These are phyloP conservation scores for Yarrowia alimentaria DNA, from an alignment of 805 yeast genomes.

Conservation along the genomic window DNA sequence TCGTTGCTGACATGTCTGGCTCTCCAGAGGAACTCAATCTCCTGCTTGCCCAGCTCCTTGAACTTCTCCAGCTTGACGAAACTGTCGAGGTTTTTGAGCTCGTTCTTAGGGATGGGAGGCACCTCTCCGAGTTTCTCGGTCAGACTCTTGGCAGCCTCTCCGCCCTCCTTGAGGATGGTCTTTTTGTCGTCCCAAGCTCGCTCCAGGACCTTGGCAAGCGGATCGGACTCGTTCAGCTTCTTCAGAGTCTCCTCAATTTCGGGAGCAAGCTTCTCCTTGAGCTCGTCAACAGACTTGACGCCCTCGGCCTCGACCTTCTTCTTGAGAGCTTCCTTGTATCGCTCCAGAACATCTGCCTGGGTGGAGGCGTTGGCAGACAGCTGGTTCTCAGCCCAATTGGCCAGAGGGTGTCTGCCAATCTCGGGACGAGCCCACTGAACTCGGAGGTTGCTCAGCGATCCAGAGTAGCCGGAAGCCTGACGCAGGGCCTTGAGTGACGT, in stretches of 20 bases:
- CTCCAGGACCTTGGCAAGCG: conserved; percentile 37
- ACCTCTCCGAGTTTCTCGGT: conserved; percentile 35
- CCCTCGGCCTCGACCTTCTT: conserved; percentile 45
- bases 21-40: conserved; percentile 82
- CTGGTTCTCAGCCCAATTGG: neutral
- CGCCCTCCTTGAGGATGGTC: conserved; percentile 1
- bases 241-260: conserved; percentile 56
- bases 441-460: conserved; percentile 21
- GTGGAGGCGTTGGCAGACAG: conserved; percentile 30
- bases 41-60: conserved; percentile 52
- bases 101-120: conserved; percentile 42
- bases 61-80: conserved; percentile 71
- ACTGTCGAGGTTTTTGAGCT: conserved; percentile 64
- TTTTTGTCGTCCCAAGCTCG: conserved; percentile 7
- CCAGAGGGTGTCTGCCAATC: neutral
- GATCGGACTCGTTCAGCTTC: conserved; percentile 63
- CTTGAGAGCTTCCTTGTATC: conserved; percentile 46
- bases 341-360: conserved; percentile 39
- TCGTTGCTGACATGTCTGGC: conserved; percentile 71
- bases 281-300: conserved; percentile 52
- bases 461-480: conserved; percentile 26
- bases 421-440: conserved; percentile 23
- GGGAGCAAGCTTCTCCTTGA: conserved; percentile 61
- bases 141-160: conserved; percentile 36
- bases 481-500: conserved; percentile 12